These are phyloP conservation scores for Flaveria linearis DNA, from an alignment of 129 eudicot species.

Conservation along the genomic window DNA sequence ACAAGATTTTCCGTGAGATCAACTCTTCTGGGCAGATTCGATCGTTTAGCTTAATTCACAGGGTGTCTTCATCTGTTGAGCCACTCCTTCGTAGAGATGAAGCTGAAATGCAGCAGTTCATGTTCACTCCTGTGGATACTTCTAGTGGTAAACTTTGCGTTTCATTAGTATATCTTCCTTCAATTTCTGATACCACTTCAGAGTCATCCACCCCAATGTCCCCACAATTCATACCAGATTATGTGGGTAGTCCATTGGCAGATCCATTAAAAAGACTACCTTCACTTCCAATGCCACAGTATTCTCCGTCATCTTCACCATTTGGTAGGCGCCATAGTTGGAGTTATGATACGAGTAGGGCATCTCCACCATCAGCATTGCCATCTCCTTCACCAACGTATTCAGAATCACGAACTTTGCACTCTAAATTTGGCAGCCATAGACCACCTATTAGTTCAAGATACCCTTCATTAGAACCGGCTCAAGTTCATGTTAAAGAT, in stretches of 20 bases:
- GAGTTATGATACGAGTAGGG: constrained; percentile 62
- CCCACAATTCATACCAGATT: constrained; percentile 81
- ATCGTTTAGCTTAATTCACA: constrained; percentile 57
- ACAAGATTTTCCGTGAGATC: constrained; percentile 72
- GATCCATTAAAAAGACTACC: constrained; percentile 75
- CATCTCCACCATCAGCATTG: constrained; percentile 56
- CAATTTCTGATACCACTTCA: constrained; percentile 55
- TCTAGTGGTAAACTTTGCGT: constrained; percentile 77
- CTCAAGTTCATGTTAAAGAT: constrained; percentile 46
- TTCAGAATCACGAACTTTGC: constrained; percentile 63
- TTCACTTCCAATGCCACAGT: constrained; percentile 53
- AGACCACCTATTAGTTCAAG: constrained; percentile 60
- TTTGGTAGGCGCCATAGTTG: constrained; percentile 88
- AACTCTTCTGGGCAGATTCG: constrained; percentile 69
- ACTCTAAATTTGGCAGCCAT: constrained; percentile 42
- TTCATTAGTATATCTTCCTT: constrained; percentile 59
- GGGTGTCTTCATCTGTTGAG: constrained; percentile 70
- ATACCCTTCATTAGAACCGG: constrained; percentile 46
- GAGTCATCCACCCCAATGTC: constrained; percentile 84
- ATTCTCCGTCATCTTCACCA: constrained; percentile 64
- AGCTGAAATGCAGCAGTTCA: constrained; percentile 72
- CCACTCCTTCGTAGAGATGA: constrained; percentile 76
- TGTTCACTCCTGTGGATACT: constrained; percentile 81
- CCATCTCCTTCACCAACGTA: constrained; percentile 88
- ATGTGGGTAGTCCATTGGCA: constrained; percentile 91